Evolutionary conservation across 257 asterid genomes (phyloP), one percentile per base, ranked within the genome.

Genomic region (Dorcoceras hygrometricum): DNA sequence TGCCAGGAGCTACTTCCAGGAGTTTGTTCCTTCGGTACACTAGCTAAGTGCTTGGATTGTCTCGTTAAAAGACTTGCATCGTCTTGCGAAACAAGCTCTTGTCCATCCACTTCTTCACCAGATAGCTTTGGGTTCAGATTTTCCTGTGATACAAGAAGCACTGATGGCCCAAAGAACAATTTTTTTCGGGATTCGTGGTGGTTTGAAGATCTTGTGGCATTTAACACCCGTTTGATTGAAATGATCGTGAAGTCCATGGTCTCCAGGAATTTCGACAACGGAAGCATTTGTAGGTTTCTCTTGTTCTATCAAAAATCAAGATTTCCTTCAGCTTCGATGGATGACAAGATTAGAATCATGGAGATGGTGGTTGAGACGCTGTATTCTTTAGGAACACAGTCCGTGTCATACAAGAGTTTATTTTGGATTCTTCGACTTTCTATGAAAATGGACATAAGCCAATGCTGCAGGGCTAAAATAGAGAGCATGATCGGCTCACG

Each of bases 401-500:
- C 73, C 4, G 78, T 89, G 25, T 73, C 97, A 0, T 75, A 71
- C 87, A 86, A 80, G 86, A 77, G 88, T 26, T 84, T 92, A 51
- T 81, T 89, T 23, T 89, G 87, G 73, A 34, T 89, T 73, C 77
- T 87, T 36, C 77, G 93, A 65, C 66, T 81, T 66, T 60, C 79
- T 12, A 58, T 66, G 50, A 86, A 61, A 65, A 36, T 83, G 71
- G 78, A 73, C 65, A 58, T 77, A 22, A 84, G 76, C 71, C 77
- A 74, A 57, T 62, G 76, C 28, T 75, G 83, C 63, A 73, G 79
- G 74, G 75, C 69, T 31, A 82, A 73, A 75, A 59, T 89, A 56
- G 96, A 86, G 77, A 36, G 63, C 27, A 86, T 92, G 96, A 89
- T 89, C 24, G 96, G 98, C 72, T 80, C 78, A 0, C 89, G 68